A percentile compares a stretch with the other conserved stretches of the same genome.
These are phyloP conservation scores for Lachnellula cervina DNA, from an alignment of 2,329 filamentous ascomycete species.

Conservation along the genomic window DNA sequence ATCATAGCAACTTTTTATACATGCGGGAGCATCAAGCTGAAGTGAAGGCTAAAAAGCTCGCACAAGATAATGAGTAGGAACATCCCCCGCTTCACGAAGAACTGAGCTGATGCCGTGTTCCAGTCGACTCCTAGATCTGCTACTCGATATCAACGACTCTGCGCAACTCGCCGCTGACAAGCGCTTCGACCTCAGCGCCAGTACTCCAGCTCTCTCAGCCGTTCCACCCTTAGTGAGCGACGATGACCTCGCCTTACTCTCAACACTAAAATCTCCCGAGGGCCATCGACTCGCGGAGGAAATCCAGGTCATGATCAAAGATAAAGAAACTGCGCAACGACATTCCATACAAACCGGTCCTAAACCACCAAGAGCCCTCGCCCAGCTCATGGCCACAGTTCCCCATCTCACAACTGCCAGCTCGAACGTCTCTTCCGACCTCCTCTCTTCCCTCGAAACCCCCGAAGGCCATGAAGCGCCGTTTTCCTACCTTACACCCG, in stretches of 20 bases:
- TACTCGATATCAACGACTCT: slow-evolving; percentile 84
- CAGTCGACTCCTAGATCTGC: slow-evolving; percentile 82
- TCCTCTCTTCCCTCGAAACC: slow-evolving; percentile 34
- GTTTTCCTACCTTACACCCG: slow-evolving; percentile 61
- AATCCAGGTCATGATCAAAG: slow-evolving; percentile 22
- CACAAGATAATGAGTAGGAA: slow-evolving; percentile 85
- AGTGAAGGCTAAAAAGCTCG: slow-evolving; percentile 74
- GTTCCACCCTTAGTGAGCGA: slow-evolving; percentile 24
- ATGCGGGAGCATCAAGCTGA: slow-evolving; percentile 75
- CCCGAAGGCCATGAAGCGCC: slow-evolving; percentile 49
- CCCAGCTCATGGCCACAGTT: slow-evolving; percentile 20
- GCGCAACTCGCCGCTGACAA: slow-evolving; percentile 70
- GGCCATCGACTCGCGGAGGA: slow-evolving; percentile 26
- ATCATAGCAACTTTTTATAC: slow-evolving; percentile 77
- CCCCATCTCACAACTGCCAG: slow-evolving; percentile 23
- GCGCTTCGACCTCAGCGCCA: slow-evolving; percentile 63
- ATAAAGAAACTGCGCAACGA: slow-evolving; percentile 8
- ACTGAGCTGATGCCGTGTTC: slow-evolving; percentile 10
- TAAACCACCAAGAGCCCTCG: slow-evolving; percentile 27
- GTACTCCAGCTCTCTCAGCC: slow-evolving; percentile 17
- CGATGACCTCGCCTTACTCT: slow-evolving; percentile 22
- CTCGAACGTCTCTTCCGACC: slow-evolving; percentile 28
- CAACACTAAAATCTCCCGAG: slow-evolving; percentile 21
- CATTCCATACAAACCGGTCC: background rate
- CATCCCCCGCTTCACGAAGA: background rate